Base-by-base conservation (phyloP, 129 eudicot species). In the Tanacetum coccineum region DNA sequence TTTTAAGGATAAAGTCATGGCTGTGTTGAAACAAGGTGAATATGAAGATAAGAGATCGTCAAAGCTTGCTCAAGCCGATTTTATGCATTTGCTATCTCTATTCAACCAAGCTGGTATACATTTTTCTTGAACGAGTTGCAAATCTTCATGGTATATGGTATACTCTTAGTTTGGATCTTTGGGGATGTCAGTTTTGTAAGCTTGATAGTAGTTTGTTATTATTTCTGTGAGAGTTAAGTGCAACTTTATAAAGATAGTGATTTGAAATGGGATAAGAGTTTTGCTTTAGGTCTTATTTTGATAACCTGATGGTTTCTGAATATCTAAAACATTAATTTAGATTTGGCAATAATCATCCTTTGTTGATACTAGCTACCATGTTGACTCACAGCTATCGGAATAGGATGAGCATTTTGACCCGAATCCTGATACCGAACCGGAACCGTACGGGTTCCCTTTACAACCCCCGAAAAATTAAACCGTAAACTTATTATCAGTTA, bases 61-160 rank as follows among this genome's bases (percentile, higher is more conserved):
- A 10, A 93, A 93, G 74, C 98, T 93, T 58, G 65, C 83, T 30
- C 96, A 93, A 66, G 90, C 79, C 0, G 96, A 93, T 80, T 88
- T 93, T 70, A 93, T 88, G 88, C 89, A 84, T 77, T 77, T 93
- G 50, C 78, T 93, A 13, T 86, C 98, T 22, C 54, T 88, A 30
- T 93, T 93, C 42, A 93, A 93, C 63, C 70, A 82, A 76, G 95
- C 84, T 62, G 96, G 95, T 30, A 88, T 93, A 19, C 98, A 93
- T 71, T 90, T 91, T 70, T 81, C 87, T 65, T 91, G 2, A 36
- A 36, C 87, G 70, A 36, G 32, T 21, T 45, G 26, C 51, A 36
- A 30, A 13, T 19, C 18, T 21, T 60, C 2, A 6, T 57, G 28
- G 26, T 45, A 18, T 68, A 14, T 42, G 45, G 17, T 20, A 3